Percentiles rank a stretch among this genome's conserved stretches.
Conservation (phyloP, 2,329 filamentous ascomycete species). For the Leptographium procerum region DNA sequence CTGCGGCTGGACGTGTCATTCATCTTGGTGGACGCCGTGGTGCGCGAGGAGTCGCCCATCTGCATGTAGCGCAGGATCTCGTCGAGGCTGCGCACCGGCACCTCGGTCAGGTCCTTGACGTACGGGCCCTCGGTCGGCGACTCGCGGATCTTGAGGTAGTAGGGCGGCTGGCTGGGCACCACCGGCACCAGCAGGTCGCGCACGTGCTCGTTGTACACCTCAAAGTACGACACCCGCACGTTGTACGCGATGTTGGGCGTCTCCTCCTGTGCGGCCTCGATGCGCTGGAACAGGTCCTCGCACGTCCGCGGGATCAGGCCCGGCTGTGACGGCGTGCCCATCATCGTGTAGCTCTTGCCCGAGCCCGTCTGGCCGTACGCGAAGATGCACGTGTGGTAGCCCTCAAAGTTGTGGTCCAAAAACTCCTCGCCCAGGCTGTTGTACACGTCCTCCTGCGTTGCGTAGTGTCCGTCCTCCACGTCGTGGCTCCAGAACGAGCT, state of each 20-base stretch:
- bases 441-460: slow-evolving; percentile 82
- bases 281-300: slow-evolving; percentile 92
- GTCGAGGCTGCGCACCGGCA: slow-evolving; percentile 66
- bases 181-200: slow-evolving; percentile 60
- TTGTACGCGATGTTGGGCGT: slow-evolving; percentile 62
- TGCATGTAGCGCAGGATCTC: slow-evolving; percentile 91
- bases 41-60: slow-evolving; percentile 76
- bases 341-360: slow-evolving; percentile 99
- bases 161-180: slow-evolving; percentile 52
- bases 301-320: slow-evolving; percentile 97
- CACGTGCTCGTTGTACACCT: slow-evolving; percentile 98
- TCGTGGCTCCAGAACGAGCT: slow-evolving; percentile 97
- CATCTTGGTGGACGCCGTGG: slow-evolving; percentile 93
- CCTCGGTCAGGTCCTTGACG: slow-evolving; percentile 91
- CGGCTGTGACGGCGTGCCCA: slow-evolving; percentile 93
- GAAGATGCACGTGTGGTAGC: slow-evolving; percentile 99
- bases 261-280: slow-evolving; percentile 58
- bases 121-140: slow-evolving; percentile 96
- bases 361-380: slow-evolving; percentile 97
- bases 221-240: slow-evolving; percentile 94
- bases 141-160: slow-evolving; percentile 92
- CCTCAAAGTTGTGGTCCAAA: slow-evolving; percentile 94
- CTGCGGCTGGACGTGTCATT: slow-evolving; percentile 96
- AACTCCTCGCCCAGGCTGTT: slow-evolving; percentile 79
- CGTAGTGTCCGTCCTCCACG: slow-evolving; percentile 68